Percentiles rank a stretch among this genome's conserved stretches.
Conservation (phyloP, 305 asterid genomes). For the Fraxinus greggii region DNA sequence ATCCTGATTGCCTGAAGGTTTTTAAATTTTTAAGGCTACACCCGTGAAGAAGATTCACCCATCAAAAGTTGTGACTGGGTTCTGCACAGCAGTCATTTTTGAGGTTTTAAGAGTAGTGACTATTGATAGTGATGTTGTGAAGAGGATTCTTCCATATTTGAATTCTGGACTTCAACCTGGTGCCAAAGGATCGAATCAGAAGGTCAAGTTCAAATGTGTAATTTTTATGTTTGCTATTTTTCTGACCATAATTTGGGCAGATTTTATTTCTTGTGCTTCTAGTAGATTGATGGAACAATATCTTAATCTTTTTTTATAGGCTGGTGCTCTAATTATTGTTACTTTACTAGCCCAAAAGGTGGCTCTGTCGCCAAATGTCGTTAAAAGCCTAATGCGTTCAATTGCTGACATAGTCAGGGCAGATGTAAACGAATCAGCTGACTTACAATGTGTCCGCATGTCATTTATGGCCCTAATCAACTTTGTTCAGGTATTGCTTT, state of each 20-base stretch:
- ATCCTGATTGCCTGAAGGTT: conserved; percentile 25
- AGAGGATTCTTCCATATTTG: conserved; percentile 71
- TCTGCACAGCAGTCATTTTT: conserved; percentile 79
- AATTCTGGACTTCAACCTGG: conserved; percentile 59
- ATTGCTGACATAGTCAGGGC: conserved; percentile 63
- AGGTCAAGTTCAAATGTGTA: conserved; percentile 44
- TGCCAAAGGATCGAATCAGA: conserved; percentile 57
- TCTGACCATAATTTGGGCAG: neutral
- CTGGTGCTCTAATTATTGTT: conserved; percentile 86
- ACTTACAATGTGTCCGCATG: conserved; percentile 75
- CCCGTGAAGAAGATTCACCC: conserved; percentile 63
- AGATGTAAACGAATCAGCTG: conserved; percentile 54
- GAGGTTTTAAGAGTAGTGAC: conserved; percentile 68
- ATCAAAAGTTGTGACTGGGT: conserved; percentile 54
- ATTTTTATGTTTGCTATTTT: neutral
- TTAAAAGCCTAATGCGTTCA: conserved; percentile 64
- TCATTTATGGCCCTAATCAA: conserved; percentile 69
- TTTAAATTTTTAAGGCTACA: conserved; percentile 50
- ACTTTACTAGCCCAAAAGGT: conserved; percentile 78
- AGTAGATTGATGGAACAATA: conserved; percentile 13
- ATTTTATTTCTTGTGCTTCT: conserved; percentile 6
- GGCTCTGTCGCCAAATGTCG: conserved; percentile 56
- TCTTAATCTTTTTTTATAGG: conserved; percentile 41
- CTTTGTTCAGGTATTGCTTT: conserved; percentile 72
- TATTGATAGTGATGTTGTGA: conserved; percentile 57